These are phyloP conservation scores for Tetradesmus lagerheimii DNA, from an alignment of 139 green algal species.

Conservation along the genomic window DNA sequence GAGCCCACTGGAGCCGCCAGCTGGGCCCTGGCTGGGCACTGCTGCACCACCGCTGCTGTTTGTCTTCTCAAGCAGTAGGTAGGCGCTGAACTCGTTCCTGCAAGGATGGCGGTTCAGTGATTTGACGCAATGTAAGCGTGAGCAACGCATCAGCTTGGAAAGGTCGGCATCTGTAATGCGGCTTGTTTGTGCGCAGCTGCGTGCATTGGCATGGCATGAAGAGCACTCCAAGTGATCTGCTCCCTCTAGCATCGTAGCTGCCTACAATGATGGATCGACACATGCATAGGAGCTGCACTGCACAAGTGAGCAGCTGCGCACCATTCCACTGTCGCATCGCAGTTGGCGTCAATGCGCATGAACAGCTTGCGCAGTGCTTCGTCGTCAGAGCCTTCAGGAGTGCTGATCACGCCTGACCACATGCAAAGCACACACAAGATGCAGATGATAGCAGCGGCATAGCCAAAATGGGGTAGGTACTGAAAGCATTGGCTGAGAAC, in stretches of 20 bases:
- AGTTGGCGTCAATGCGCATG: constrained; percentile 44
- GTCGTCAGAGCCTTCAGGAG: constrained; percentile 15
- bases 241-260: too few species aligned
- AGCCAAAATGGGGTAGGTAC: too few species aligned
- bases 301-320: neutral
- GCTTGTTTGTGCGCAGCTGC: too few species aligned
- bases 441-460: neutral
- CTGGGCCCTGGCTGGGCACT: neutral
- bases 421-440: neutral
- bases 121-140: too few species aligned
- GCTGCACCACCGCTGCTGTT: constrained; percentile 12
- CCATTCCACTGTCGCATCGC: constrained; percentile 32
- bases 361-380: constrained; percentile 35
- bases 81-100: constrained; percentile 43
- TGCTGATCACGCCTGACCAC: constrained; percentile 15
- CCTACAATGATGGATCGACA: too few species aligned
- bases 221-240: too few species aligned
- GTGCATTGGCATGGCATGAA: neutral
- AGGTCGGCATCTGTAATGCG: neutral
- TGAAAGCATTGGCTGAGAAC: too few species aligned
- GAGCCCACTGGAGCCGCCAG: neutral
- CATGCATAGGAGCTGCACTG: neutral
- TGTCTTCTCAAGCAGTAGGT: constrained; percentile 42
- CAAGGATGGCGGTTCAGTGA: neutral
- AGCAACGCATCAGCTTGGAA: too few species aligned